phyloP scores from a whole-genome alignment of 1,139 yeast genomes.

The Magnusiomyces sp. region DNA sequence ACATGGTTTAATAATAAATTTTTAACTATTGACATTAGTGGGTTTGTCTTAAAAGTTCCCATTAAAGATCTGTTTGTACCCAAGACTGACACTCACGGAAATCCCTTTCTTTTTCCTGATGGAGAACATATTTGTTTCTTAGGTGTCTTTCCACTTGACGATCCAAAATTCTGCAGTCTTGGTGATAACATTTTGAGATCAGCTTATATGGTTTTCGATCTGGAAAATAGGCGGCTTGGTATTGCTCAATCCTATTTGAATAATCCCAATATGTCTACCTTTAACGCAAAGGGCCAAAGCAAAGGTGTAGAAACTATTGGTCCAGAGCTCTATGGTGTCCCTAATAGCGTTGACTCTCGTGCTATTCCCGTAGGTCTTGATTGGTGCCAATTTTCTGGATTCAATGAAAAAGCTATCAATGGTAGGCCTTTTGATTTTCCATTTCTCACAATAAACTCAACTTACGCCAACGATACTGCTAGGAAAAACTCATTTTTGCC shows the following conservation, averaged over 20 bases:
- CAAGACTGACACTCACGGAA: conserved; percentile 8
- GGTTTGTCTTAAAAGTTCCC: conserved; percentile 8
- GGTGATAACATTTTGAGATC: conserved; percentile 57
- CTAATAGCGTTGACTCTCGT: no score
- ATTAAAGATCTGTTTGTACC: conserved; percentile 9
- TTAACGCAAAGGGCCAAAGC: no score
- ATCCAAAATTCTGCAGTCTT: conserved; percentile 39
- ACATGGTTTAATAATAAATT: conserved; percentile 15
- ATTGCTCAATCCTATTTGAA: conserved; percentile 38
- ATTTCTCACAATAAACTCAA: no score
- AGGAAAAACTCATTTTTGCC: no score
- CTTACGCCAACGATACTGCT: no score
- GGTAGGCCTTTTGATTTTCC: no score
- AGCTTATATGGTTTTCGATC: conserved; percentile 59
- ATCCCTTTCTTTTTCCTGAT: conserved; percentile 31
- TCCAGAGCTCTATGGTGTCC: no score
- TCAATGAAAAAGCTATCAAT: no score
- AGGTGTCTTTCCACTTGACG: conserved; percentile 42
- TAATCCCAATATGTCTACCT: neutral
- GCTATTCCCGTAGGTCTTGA: no score
- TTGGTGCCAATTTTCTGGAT: no score
- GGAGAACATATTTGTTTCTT: conserved; percentile 54
- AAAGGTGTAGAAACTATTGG: no score
- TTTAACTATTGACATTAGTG: conserved; percentile 9
- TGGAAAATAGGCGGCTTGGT: conserved; percentile 51